These are phyloP conservation scores for Diaporthe ilicicola DNA, from an alignment of 2,329 filamentous ascomycete species.

Conservation along the genomic window DNA sequence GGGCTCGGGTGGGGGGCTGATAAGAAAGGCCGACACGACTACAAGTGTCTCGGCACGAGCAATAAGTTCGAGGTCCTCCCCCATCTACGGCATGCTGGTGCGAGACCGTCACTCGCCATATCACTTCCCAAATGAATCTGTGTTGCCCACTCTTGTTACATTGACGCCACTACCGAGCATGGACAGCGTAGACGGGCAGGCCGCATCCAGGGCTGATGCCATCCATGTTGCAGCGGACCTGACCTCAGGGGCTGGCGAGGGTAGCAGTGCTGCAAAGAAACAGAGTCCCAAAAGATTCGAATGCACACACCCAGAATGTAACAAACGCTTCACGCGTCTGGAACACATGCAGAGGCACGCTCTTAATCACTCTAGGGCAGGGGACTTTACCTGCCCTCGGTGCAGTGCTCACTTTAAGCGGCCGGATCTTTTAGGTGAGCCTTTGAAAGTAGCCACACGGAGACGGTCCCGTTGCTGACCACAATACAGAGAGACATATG, in stretches of 20 bases:
- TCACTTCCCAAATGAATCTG: background rate
- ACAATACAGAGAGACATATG: slow-evolving; percentile 64
- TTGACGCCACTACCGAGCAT: slow-evolving; percentile 10
- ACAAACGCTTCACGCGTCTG: slow-evolving; percentile 62
- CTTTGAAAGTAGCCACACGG: background rate
- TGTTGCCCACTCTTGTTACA: slow-evolving; percentile 19
- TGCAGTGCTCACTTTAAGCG: slow-evolving; percentile 70
- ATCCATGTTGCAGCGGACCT: slow-evolving; percentile 10
- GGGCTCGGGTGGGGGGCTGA: slow-evolving; percentile 10
- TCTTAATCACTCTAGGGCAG: slow-evolving; percentile 60
- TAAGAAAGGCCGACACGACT: slow-evolving; percentile 14
- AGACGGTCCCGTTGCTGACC: background rate
- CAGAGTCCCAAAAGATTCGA: slow-evolving; percentile 34
- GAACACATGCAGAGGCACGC: slow-evolving; percentile 67
- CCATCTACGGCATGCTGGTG: slow-evolving; percentile 25
- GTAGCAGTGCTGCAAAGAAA: slow-evolving; percentile 6
- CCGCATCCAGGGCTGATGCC: background rate
- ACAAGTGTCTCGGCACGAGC: background rate
- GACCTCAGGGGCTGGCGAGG: background rate
- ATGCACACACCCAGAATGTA: slow-evolving; percentile 57
- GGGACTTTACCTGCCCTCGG: slow-evolving; percentile 63
- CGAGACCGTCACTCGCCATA: background rate
- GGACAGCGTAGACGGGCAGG: slow-evolving; percentile 1
- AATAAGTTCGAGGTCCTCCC: slow-evolving; percentile 10
- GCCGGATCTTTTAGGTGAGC: slow-evolving; percentile 64